Percentiles rank a stretch among this genome's conserved stretches.
Evolutionary conservation across 495 filamentous ascomycete genomes (phyloP).

Genomic region (Bombardia bombarda): DNA sequence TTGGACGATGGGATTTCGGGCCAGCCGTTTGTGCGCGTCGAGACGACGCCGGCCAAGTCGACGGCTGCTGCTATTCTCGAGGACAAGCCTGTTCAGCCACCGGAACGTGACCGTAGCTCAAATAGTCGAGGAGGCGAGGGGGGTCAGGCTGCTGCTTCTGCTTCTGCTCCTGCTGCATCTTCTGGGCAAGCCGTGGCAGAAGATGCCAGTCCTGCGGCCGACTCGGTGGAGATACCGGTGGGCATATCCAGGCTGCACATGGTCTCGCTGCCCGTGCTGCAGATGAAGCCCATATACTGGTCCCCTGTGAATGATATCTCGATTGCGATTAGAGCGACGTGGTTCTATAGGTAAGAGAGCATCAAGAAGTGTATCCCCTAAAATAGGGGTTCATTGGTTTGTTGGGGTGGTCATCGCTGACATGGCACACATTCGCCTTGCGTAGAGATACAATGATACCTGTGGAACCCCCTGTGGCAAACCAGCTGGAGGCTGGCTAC

Average conservation of each 20-base stretch:
- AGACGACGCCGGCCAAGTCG: constrained; percentile 8
- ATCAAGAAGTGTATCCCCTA: too few species aligned
- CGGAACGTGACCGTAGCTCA: too few species aligned
- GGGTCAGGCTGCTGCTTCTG: too few species aligned
- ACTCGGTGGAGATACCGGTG: constrained; percentile 55
- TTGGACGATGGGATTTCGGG: constrained; percentile 39
- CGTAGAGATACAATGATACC: constrained; percentile 80
- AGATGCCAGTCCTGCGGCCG: too few species aligned
- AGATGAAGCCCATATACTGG: constrained; percentile 99
- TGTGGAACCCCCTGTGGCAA: constrained; percentile 80
- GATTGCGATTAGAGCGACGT: constrained; percentile 76
- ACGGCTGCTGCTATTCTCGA: constrained; percentile 12
- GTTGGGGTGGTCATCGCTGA: too few species aligned
- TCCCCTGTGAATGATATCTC: constrained; percentile 88
- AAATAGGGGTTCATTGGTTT: too few species aligned
- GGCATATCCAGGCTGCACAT: constrained; percentile 66
- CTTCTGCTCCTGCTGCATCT: too few species aligned
- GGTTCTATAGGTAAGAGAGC: constrained; percentile 64
- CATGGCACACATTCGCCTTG: constrained; percentile 2
- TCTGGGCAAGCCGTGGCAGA: too few species aligned
- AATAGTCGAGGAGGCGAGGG: too few species aligned
- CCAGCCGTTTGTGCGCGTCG: constrained; percentile 36
- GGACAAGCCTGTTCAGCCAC: constrained; percentile 5
- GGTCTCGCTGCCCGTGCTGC: constrained; percentile 46
- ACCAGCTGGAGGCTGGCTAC: constrained; percentile 86